These are phyloP conservation scores for Rhizopus arrhizus DNA, from an alignment of 371 early-diverging fungal genomes.

Conservation along the genomic window DNA sequence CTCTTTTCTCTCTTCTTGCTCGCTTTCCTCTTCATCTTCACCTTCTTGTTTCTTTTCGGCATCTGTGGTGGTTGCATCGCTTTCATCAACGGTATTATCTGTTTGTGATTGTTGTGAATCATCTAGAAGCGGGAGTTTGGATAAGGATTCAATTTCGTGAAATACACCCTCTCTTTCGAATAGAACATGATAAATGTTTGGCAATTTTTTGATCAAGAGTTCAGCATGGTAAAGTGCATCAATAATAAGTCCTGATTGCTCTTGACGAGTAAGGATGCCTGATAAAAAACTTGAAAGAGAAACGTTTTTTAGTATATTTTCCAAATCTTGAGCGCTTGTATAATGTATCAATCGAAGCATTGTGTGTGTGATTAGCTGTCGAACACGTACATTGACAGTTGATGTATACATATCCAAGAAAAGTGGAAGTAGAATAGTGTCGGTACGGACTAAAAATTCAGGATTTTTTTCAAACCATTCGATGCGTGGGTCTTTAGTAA, in stretches of 20 bases:
- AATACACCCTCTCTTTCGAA: conserved; percentile 71
- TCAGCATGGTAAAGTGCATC: conserved; percentile 61
- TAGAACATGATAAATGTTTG: conserved; percentile 51
- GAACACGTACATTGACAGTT: conserved; percentile 58
- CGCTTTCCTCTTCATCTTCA: conserved; percentile 22
- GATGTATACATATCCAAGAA: conserved; percentile 60
- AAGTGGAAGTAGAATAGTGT: conserved; percentile 55
- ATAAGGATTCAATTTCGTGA: conserved; percentile 57
- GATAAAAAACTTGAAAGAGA: conserved; percentile 64
- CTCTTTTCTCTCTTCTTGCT: conserved; percentile 14
- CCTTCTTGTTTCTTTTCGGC: conserved; percentile 11
- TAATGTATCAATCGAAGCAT: conserved; percentile 61
- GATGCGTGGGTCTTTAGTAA: conserved; percentile 36
- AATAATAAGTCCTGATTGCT: conserved; percentile 57
- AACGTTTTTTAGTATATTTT: conserved; percentile 44
- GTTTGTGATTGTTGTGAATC: conserved; percentile 4
- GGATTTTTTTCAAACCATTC: conserved; percentile 48
- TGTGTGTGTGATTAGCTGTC: conserved; percentile 58
- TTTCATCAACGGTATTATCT: conserved; percentile 16
- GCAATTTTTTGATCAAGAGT: conserved; percentile 59
- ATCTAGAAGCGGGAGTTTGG: conserved; percentile 29
- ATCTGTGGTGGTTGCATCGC: conserved; percentile 15
- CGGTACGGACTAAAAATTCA: conserved; percentile 40
- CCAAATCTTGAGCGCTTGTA: conserved; percentile 36
- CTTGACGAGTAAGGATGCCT: conserved; percentile 60